A percentile compares a stretch with the other conserved stretches of the same genome.
Conservation (phyloP, 495 filamentous ascomycete genomes). For the Neurospora tetraspora region DNA sequence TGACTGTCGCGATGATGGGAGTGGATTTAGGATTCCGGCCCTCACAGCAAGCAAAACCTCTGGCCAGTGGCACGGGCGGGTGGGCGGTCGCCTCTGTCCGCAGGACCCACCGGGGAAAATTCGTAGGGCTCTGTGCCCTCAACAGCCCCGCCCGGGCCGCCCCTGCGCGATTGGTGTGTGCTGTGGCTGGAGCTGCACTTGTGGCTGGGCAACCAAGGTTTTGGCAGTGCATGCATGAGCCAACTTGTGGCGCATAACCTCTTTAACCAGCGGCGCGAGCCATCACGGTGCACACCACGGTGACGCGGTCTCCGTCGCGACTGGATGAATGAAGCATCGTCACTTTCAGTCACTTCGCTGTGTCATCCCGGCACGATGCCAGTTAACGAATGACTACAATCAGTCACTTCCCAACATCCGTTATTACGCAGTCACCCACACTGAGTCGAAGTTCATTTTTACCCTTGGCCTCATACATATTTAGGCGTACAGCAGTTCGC, state of each 20-base stretch:
- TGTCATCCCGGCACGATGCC: background rate
- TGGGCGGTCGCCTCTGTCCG: constrained; percentile 8
- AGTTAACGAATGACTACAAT: background rate
- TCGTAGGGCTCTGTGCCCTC: constrained; percentile 30
- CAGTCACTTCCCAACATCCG: background rate
- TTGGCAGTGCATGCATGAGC: background rate
- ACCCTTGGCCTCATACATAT: background rate
- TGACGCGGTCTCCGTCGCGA: background rate
- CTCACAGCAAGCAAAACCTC: constrained; percentile 8
- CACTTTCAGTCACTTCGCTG: background rate
- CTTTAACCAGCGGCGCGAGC: background rate
- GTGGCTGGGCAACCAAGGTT: background rate
- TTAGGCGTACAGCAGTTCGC: background rate
- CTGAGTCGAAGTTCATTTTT: background rate
- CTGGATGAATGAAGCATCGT: background rate
- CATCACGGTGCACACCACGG: background rate
- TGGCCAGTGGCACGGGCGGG: constrained; percentile 6
- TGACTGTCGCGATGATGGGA: constrained; percentile 22
- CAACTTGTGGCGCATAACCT: background rate
- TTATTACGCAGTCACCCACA: background rate
- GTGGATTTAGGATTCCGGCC: constrained; percentile 19
- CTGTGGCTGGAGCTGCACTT: constrained; percentile 5
- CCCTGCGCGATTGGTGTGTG: constrained; percentile 6
- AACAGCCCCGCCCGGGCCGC: constrained; percentile 8
- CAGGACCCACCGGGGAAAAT: constrained; percentile 22